Evolutionary conservation across 345 rosid genomes (phyloP).

Genomic region (Gossypium arboreum): DNA sequence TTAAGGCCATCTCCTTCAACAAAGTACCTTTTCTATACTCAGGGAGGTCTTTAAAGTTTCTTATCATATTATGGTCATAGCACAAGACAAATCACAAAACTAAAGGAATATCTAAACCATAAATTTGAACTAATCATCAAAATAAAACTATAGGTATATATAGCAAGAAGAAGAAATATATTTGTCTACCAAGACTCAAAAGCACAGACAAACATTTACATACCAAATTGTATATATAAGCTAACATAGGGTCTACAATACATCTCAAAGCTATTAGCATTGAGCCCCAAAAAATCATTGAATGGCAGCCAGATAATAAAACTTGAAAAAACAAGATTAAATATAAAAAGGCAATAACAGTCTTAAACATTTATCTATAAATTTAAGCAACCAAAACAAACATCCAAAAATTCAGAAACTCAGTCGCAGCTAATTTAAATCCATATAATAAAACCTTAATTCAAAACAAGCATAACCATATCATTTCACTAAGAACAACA

Average conservation of each 20-base stretch:
- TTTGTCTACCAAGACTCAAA: too few relatives aligned
- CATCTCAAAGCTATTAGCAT: not conserved
- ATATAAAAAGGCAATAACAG: not conserved
- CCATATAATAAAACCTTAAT: not conserved
- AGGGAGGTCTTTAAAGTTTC: too few relatives aligned
- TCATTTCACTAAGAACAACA: not conserved
- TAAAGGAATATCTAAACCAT: too few relatives aligned
- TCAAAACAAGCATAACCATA: not conserved
- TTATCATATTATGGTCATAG: too few relatives aligned
- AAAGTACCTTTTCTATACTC: too few relatives aligned
- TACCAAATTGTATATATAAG: too few relatives aligned
- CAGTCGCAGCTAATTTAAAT: not conserved
- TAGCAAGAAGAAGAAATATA: too few relatives aligned
- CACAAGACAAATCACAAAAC: too few relatives aligned
- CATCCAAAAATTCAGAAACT: not conserved
- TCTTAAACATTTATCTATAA: not conserved
- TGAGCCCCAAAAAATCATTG: not conserved
- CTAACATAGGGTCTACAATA: not conserved
- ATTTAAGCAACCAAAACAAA: conserved; percentile 1
- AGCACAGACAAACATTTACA: too few relatives aligned
- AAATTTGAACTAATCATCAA: too few relatives aligned
- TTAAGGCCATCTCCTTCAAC: too few relatives aligned
- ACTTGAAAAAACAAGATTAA: not conserved
- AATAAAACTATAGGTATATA: too few relatives aligned
- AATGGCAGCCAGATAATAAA: not conserved